Conservation (phyloP, 2,329 filamentous ascomycete genomes). For the Fusarium hostae region DNA sequence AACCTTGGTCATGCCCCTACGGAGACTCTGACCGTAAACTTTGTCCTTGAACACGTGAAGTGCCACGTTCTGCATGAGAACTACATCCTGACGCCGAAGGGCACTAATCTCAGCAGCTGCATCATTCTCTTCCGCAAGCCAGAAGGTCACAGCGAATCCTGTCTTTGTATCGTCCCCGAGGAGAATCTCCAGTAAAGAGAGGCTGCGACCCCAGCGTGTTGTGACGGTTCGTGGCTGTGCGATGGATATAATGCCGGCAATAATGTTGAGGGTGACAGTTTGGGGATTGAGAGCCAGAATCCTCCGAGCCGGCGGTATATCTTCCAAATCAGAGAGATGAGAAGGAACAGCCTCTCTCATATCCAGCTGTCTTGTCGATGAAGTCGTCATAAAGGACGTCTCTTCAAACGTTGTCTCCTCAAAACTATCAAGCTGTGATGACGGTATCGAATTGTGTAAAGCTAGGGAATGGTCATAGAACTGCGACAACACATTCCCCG, state of each 20-base stretch:
- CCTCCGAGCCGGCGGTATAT: conserved; percentile 74
- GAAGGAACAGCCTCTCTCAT: conserved; percentile 44
- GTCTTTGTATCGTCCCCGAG: conserved; percentile 87
- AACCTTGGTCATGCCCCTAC: conserved; percentile 75
- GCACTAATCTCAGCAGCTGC: conserved; percentile 49
- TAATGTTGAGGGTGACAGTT: conserved; percentile 82
- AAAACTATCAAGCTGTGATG: conserved; percentile 64
- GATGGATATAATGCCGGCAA: conserved; percentile 82
- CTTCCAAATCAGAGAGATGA: conserved; percentile 66
- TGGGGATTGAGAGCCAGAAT: conserved; percentile 77
- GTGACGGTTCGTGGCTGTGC: conserved; percentile 73
- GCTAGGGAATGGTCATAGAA: conserved; percentile 85
- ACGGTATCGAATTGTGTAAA: conserved; percentile 72
- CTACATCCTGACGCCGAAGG: conserved; percentile 77
- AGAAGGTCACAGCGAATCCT: conserved; percentile 86
- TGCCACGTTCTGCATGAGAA: conserved; percentile 83
- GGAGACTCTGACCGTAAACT: conserved; percentile 87
- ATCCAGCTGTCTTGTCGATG: conserved; percentile 46
- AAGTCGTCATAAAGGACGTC: conserved; percentile 54
- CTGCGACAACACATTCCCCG: conserved; percentile 60
- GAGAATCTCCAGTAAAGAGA: conserved; percentile 78
- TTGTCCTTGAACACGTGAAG: conserved; percentile 78
- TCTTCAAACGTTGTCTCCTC: conserved; percentile 41
- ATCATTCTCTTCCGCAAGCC: conserved; percentile 66
- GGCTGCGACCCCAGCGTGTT: conserved; percentile 70